A percentile compares a stretch with the other conserved stretches of the same genome.
These are phyloP conservation scores for Dryas drummondii DNA, from an alignment of 306 rosid genomes.

Conservation along the genomic window DNA sequence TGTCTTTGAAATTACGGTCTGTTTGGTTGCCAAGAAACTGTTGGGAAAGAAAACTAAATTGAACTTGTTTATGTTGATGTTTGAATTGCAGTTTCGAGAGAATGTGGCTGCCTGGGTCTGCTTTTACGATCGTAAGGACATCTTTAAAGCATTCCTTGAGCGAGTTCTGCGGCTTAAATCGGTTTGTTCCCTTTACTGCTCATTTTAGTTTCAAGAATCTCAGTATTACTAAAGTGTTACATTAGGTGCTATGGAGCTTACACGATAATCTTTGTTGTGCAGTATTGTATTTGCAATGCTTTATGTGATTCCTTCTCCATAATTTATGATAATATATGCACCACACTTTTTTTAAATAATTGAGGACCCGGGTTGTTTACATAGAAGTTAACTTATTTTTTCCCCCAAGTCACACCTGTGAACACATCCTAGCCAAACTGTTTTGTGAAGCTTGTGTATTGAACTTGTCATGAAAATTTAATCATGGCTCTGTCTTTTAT, in stretches of 20 bases:
- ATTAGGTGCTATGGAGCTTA: not conserved
- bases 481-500: not conserved
- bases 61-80: conserved; percentile 15
- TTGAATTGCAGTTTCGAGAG: conserved; percentile 74
- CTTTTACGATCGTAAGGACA: conserved; percentile 75
- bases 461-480: not conserved
- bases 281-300: not conserved
- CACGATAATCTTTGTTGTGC: not conserved
- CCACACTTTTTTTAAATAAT: too few relatives aligned
- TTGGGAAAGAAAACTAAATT: not conserved
- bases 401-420: too few relatives aligned
- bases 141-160: conserved; percentile 77
- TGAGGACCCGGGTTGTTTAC: not conserved
- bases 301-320: not conserved
- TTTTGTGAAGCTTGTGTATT: not conserved
- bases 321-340: not conserved
- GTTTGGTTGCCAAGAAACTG: not conserved
- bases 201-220: not conserved
- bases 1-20: not conserved
- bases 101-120: conserved; percentile 96
- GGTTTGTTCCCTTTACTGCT: conserved; percentile 44
- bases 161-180: conserved; percentile 85
- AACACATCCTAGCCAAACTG: too few relatives aligned
- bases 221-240: not conserved
- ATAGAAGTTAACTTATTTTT: too few relatives aligned